Percentiles rank a stretch among this genome's conserved stretches.
Conservation (phyloP, 768 basidiomycete genomes). For the Leccinum barrowsii region DNA sequence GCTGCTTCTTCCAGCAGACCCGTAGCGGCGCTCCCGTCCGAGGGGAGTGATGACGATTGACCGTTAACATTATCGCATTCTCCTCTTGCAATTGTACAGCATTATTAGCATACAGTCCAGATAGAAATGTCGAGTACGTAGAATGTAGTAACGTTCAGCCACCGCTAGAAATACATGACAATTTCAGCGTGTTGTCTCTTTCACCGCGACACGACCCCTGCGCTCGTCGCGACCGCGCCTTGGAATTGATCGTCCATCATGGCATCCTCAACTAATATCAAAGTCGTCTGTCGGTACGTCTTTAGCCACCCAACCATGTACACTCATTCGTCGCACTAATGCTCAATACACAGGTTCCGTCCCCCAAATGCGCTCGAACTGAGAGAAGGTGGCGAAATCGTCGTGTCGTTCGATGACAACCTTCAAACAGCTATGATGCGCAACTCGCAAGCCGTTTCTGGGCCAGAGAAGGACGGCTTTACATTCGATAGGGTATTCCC, state of each 20-base stretch:
- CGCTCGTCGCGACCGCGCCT: constrained; percentile 10
- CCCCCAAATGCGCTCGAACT: constrained; percentile 90
- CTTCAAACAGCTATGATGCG: constrained; percentile 80
- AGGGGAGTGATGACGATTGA: constrained; percentile 47
- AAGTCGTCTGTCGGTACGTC: constrained; percentile 96
- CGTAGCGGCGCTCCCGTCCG: constrained; percentile 32
- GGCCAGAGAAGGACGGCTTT: constrained; percentile 96
- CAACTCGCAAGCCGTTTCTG: constrained; percentile 62
- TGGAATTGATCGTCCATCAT: constrained; percentile 44
- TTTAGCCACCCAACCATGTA: constrained; percentile 5
- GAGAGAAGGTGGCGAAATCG: constrained; percentile 83
- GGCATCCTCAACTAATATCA: constrained; percentile 84
- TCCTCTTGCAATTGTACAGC: constrained; percentile 21
- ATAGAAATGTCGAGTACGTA: constrained; percentile 1
- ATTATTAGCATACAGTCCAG: constrained; percentile 1
- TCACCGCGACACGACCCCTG: constrained; percentile 16
- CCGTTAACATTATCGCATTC: constrained; percentile 3
- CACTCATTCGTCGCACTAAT: constrained; percentile 5
- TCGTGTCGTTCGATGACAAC: constrained; percentile 86
- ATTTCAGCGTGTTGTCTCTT: constrained; percentile 16
- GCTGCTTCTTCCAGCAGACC: constrained; percentile 48
- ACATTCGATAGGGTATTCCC: constrained; percentile 97
- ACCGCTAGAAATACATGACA: constrained; percentile 24
- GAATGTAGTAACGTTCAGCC: constrained; percentile 22
- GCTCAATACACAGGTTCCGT: constrained; percentile 65